Evolutionary conservation across 768 basidiomycete species (phyloP).

Genomic region (Lactifluus pinguis): DNA sequence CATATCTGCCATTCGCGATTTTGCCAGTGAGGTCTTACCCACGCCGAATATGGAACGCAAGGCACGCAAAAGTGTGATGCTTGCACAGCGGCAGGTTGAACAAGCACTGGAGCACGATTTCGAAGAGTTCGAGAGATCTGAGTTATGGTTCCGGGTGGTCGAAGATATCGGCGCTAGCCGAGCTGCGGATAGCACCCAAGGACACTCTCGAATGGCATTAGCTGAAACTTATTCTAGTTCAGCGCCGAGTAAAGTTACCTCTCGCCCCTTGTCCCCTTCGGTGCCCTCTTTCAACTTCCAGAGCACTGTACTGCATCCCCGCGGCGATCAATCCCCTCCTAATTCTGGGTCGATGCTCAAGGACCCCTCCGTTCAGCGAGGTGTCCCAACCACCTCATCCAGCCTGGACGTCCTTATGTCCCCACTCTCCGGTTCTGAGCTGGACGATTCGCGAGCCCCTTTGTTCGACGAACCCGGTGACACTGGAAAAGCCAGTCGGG

Average conservation of each 20-base stretch:
- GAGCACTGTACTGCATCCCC: not conserved
- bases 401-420: slow-evolving; percentile 84
- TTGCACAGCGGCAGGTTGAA: slow-evolving; percentile 80
- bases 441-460: slow-evolving; percentile 55
- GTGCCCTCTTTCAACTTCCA: slow-evolving; percentile 14
- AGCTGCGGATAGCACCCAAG: not conserved
- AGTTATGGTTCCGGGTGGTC: slow-evolving; percentile 87
- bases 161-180: slow-evolving; percentile 47
- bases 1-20: slow-evolving; percentile 57
- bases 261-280: slow-evolving; percentile 6
- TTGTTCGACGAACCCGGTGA: slow-evolving; percentile 80
- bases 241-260: not conserved
- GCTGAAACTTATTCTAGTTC: slow-evolving; percentile 5
- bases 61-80: slow-evolving; percentile 70
- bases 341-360: slow-evolving; percentile 6
- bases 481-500: slow-evolving; percentile 42
- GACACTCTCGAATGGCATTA: not conserved
- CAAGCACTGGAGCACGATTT: slow-evolving; percentile 89
- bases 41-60: slow-evolving; percentile 38
- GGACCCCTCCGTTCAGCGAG: not conserved
- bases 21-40: slow-evolving; percentile 40
- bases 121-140: slow-evolving; percentile 77
- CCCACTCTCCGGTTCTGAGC: slow-evolving; percentile 42
- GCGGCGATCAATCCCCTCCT: slow-evolving; percentile 3
- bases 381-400: slow-evolving; percentile 30